These are phyloP conservation scores for Stephanodiscus triporus DNA, from an alignment of 108 stramenopile genomes.

Conservation along the genomic window DNA sequence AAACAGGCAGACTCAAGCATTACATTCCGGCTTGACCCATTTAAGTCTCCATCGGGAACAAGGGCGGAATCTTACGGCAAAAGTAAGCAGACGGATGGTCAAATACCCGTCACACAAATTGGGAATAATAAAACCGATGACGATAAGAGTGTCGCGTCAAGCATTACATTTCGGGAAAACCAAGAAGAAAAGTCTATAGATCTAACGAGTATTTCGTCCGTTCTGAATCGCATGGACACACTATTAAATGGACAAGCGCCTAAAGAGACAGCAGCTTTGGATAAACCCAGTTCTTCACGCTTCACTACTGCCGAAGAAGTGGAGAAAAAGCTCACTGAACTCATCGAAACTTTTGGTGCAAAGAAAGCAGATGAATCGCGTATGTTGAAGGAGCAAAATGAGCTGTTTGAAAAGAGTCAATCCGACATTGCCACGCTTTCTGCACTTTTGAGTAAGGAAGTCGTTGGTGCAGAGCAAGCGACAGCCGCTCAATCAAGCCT, in stretches of 20 bases:
- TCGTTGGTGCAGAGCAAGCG: slow-evolving; percentile 12
- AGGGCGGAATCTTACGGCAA: no score
- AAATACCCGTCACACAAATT: slow-evolving; percentile 33
- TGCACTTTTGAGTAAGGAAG: slow-evolving; percentile 28
- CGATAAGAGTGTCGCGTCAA: slow-evolving; percentile 44
- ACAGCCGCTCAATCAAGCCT: slow-evolving; percentile 13
- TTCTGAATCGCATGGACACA: slow-evolving; percentile 37
- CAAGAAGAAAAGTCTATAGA: slow-evolving; percentile 19
- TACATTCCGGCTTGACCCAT: no score
- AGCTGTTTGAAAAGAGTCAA: slow-evolving; percentile 29
- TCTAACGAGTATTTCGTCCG: slow-evolving; percentile 31
- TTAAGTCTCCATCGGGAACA: no score
- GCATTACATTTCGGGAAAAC: slow-evolving; percentile 35
- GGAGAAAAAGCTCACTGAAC: slow-evolving; percentile 25
- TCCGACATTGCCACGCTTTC: slow-evolving; percentile 35
- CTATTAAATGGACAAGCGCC: slow-evolving; percentile 1
- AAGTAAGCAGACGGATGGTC: not conserved
- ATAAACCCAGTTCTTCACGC: slow-evolving; percentile 3
- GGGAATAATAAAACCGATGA: slow-evolving; percentile 23
- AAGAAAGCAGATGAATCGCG: slow-evolving; percentile 17
- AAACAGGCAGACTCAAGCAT: no score
- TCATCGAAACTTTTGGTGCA: slow-evolving; percentile 36
- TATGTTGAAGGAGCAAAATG: slow-evolving; percentile 9
- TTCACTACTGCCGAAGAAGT: slow-evolving; percentile 33
- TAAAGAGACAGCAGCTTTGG: not conserved